A percentile compares a stretch with the other conserved stretches of the same genome.
These are phyloP conservation scores for Trichopus zeylanicus DNA, from an alignment of 116 monocot species.

Conservation along the genomic window DNA sequence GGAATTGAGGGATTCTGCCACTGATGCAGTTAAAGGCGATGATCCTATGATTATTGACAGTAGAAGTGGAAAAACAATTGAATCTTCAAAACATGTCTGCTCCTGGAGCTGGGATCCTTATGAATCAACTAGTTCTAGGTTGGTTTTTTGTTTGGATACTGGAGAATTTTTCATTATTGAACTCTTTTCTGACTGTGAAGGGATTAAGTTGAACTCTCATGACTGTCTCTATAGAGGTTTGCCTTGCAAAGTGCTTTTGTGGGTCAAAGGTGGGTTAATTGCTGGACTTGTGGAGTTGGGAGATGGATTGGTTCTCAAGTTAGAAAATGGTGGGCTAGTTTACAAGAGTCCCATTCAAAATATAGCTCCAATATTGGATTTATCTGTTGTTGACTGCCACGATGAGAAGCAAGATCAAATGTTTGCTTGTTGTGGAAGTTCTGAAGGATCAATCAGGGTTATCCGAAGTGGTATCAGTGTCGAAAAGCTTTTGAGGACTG, in stretches of 20 bases:
- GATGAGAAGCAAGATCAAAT: slow-evolving; percentile 81
- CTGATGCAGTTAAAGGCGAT: slow-evolving; percentile 31
- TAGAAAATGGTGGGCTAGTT: slow-evolving; percentile 46
- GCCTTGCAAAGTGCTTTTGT: slow-evolving; percentile 70
- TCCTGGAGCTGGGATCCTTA: slow-evolving; percentile 81
- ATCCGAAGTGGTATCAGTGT: slow-evolving; percentile 70
- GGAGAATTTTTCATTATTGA: slow-evolving; percentile 76
- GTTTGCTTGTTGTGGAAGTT: slow-evolving; percentile 82
- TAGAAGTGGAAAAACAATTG: slow-evolving; percentile 18
- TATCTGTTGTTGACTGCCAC: slow-evolving; percentile 44
- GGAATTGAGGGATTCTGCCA: slow-evolving; percentile 59
- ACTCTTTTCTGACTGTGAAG: slow-evolving; percentile 37
- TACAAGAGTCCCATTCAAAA: slow-evolving; percentile 69
- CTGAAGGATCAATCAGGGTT: slow-evolving; percentile 75
- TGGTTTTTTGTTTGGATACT: slow-evolving; percentile 69
- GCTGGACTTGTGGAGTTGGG: slow-evolving; percentile 85
- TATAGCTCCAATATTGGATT: slow-evolving; percentile 82
- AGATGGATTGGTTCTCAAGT: slow-evolving; percentile 76
- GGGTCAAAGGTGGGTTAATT: slow-evolving; percentile 59
- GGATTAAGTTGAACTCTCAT: slow-evolving; percentile 33
- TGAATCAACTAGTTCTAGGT: slow-evolving; percentile 32
- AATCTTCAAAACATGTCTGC: slow-evolving; percentile 38
- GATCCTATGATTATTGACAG: slow-evolving; percentile 77
- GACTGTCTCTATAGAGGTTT: slow-evolving; percentile 47
- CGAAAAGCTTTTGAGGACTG: slow-evolving; percentile 66